A percentile compares a stretch with the other conserved stretches of the same genome.
Conservation (phyloP, 148 eudicot species). For the Vaccinium darrowii region DNA sequence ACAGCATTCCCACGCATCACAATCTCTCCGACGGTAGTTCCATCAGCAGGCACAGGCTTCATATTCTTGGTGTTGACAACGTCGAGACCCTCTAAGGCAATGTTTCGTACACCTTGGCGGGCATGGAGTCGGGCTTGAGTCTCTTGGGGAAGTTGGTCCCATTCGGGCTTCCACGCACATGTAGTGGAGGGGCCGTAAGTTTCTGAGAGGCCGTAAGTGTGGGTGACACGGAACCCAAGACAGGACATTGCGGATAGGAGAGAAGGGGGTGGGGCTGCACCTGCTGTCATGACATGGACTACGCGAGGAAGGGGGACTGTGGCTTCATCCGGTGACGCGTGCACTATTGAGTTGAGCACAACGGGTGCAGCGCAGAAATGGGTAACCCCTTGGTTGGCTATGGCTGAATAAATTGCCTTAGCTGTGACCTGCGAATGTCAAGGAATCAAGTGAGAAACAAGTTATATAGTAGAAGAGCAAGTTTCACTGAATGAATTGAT, state of each 20-base stretch:
- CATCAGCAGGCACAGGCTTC: conserved; percentile 81
- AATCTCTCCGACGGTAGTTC: conserved; percentile 81
- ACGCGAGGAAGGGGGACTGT: conserved; percentile 66
- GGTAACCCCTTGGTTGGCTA: conserved; percentile 71
- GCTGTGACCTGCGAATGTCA: conserved; percentile 61
- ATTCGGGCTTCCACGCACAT: conserved; percentile 96
- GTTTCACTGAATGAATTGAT: neutral
- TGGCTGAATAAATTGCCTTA: conserved; percentile 73
- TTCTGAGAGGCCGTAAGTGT: conserved; percentile 91
- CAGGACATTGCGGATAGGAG: conserved; percentile 69
- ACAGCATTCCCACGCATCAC: conserved; percentile 81
- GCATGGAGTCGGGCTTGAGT: conserved; percentile 74
- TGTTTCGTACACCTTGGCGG: conserved; percentile 80
- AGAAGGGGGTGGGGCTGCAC: conserved; percentile 89
- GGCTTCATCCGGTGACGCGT: conserved; percentile 66
- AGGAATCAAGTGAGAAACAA: neutral
- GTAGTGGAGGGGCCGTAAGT: conserved; percentile 87
- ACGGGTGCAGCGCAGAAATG: conserved; percentile 98
- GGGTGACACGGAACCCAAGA: conserved; percentile 79
- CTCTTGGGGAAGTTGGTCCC: conserved; percentile 68
- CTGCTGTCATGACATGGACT: conserved; percentile 89
- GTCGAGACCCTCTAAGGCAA: conserved; percentile 68
- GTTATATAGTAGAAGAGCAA: neutral
- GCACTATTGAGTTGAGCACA: conserved; percentile 78
- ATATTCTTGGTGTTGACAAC: conserved; percentile 58